phyloP scores from a whole-genome alignment of 2,329 filamentous ascomycete species.

The Gnomoniopsis sp. region DNA sequence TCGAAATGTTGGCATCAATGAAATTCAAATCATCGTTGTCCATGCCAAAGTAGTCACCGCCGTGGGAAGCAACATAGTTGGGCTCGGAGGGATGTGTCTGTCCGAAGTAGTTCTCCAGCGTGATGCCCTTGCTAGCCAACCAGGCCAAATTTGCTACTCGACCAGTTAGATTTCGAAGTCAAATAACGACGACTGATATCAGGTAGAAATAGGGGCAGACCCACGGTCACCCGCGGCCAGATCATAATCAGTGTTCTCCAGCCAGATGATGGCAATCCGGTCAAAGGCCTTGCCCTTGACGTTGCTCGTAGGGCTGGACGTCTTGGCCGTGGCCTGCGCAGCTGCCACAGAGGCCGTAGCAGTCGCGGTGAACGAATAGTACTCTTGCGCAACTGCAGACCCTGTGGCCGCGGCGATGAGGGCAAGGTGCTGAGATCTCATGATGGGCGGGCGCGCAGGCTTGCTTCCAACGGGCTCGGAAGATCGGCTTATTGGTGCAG shows the following conservation, averaged over 20 bases:
- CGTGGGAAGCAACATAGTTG: constrained; percentile 68
- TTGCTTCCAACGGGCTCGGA: neutral
- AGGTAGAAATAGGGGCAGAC: constrained; percentile 23
- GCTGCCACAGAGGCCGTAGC: constrained; percentile 46
- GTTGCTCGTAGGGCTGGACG: constrained; percentile 56
- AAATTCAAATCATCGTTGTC: constrained; percentile 63
- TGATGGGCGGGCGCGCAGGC: neutral
- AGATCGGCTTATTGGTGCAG: neutral
- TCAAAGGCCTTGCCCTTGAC: constrained; percentile 72
- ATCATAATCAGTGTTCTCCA: constrained; percentile 72
- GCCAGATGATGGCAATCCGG: constrained; percentile 69
- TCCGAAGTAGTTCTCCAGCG: constrained; percentile 55
- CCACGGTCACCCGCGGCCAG: constrained; percentile 60
- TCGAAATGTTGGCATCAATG: constrained; percentile 58
- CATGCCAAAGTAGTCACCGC: constrained; percentile 73
- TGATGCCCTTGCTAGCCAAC: constrained; percentile 60
- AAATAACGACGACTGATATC: neutral
- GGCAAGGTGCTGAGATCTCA: constrained; percentile 10
- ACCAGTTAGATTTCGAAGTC: neutral
- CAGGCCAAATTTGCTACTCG: constrained; percentile 51
- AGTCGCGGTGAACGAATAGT: constrained; percentile 51
- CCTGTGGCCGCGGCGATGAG: constrained; percentile 14
- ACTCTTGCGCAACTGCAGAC: constrained; percentile 24
- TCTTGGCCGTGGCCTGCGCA: constrained; percentile 58
- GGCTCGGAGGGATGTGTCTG: constrained; percentile 72